Conservation (phyloP, 495 filamentous ascomycete species). For the Neurospora sp. region DNA sequence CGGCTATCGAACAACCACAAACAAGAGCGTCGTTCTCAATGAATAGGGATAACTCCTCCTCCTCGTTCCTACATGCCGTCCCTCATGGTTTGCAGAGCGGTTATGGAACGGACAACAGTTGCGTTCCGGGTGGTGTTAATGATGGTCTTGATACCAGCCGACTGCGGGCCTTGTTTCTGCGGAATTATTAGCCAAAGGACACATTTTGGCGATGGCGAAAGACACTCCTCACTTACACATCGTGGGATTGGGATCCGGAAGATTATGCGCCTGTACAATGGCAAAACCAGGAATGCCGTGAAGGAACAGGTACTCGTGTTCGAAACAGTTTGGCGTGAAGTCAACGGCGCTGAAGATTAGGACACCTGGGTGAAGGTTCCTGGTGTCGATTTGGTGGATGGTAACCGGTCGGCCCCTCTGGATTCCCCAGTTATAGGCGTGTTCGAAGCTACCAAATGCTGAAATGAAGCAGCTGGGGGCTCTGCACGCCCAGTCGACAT, state of each 20-base stretch:
- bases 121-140: background rate
- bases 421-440: background rate
- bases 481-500: background rate
- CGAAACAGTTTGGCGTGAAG: background rate
- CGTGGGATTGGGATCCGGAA: too few relatives aligned
- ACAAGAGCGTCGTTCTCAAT: too few relatives aligned
- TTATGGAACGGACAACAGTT: background rate
- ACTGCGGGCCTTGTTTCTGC: too few relatives aligned
- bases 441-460: background rate
- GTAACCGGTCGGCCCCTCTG: background rate
- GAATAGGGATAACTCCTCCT: too few relatives aligned
- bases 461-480: background rate
- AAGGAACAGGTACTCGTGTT: background rate
- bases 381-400: background rate
- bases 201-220: too few relatives aligned
- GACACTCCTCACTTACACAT: too few relatives aligned
- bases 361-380: background rate
- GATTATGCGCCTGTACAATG: background rate
- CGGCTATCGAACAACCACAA: too few relatives aligned
- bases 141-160: background rate
- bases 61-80: background rate
- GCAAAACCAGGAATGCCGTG: background rate
- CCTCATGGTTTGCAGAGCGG: background rate
- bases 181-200: too few relatives aligned
- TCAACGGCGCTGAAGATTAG: background rate